A percentile compares a stretch with the other conserved stretches of the same genome.
Evolutionary conservation across 495 filamentous ascomycete genomes (phyloP).

Genomic region (Neurospora sp.): DNA sequence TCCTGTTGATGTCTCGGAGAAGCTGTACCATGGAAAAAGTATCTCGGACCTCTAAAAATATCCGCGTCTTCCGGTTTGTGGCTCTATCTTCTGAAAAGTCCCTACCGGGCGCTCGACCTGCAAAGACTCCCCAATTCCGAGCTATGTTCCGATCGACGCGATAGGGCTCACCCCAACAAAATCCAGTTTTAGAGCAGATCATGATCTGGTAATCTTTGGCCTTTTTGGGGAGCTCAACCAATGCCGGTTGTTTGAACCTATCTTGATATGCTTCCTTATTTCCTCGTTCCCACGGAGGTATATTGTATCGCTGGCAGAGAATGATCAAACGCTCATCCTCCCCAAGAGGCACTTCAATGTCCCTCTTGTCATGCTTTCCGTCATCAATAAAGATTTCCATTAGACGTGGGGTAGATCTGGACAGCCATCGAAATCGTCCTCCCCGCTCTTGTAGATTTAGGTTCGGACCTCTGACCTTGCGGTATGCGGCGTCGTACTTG

Average conservation of each 20-base stretch:
- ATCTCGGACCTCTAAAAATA: not conserved
- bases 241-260: too few relatives aligned
- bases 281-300: too few relatives aligned
- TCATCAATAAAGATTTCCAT: rapidly evolving
- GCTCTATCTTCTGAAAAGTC: not conserved
- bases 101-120: not conserved
- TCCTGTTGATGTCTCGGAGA: not conserved
- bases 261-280: too few relatives aligned
- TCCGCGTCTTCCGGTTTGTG: not conserved
- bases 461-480: not conserved
- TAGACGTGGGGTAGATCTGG: not conserved
- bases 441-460: not conserved
- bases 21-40: not conserved
- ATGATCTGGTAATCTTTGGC: not conserved
- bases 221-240: not conserved
- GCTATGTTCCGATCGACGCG: not conserved
- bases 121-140: not conserved
- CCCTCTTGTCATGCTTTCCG: too few relatives aligned
- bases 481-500: not conserved
- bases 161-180: not conserved
- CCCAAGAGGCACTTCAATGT: not conserved
- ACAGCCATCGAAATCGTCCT: not conserved
- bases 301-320: not conserved
- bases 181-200: not conserved
- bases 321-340: not conserved